Evolutionary conservation across 2,329 filamentous ascomycete species (phyloP).

Genomic region (Colletotrichum spinosum): DNA sequence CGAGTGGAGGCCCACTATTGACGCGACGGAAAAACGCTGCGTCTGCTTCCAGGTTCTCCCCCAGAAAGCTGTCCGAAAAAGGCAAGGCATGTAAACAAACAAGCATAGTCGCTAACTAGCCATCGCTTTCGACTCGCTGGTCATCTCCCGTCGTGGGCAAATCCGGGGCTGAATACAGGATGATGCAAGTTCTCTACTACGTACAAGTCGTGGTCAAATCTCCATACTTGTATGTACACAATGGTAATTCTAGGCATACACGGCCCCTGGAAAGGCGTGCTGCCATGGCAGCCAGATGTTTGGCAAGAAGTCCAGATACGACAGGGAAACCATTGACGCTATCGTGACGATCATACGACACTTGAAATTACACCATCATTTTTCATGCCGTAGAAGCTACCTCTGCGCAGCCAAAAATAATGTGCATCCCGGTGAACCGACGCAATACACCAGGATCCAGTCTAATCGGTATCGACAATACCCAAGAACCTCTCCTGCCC

Average conservation of each 20-base stretch:
- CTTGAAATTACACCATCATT: no score
- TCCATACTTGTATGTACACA: no score
- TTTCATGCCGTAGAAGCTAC: background rate
- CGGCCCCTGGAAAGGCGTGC: background rate
- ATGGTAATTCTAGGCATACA: no score
- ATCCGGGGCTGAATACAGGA: conserved; percentile 1
- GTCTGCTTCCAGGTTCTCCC: no score
- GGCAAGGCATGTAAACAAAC: conserved; percentile 35
- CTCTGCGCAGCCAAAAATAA: background rate
- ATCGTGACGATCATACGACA: background rate
- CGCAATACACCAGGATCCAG: background rate
- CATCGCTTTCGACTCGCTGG: conserved; percentile 19
- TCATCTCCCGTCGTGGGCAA: conserved; percentile 18
- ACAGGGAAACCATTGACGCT: background rate
- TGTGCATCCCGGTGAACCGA: background rate
- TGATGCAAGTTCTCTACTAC: conserved; percentile 9
- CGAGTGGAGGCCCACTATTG: background rate
- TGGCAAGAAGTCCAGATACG: no score
- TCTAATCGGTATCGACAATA: conserved; percentile 44
- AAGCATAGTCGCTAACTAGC: conserved; percentile 22
- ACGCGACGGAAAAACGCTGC: conserved; percentile 7
- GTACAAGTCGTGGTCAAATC: background rate
- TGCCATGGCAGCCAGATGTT: conserved; percentile 21
- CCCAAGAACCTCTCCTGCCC: conserved; percentile 76
- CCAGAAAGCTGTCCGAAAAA: conserved; percentile 25